Conservation (phyloP, 805 yeast genomes). For the Ogataea wickerhamii region DNA sequence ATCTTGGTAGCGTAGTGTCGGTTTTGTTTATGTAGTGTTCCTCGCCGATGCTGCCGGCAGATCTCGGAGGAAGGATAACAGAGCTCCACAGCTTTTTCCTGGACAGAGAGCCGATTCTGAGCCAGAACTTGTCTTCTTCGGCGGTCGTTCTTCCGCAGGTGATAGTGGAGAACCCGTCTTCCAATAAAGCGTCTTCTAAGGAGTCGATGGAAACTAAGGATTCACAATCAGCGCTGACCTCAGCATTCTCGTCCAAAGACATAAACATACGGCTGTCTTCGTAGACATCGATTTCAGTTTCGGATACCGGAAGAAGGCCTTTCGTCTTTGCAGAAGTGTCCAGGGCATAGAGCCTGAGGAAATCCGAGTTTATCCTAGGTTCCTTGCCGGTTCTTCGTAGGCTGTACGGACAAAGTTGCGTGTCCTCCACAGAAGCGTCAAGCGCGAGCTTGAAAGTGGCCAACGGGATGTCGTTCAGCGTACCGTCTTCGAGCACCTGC, state of each 20-base stretch:
- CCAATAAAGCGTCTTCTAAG: constrained; percentile 8
- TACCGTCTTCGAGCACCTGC: neutral
- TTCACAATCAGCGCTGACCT: constrained; percentile 11
- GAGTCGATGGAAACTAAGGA: constrained; percentile 11
- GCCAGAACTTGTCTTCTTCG: constrained; percentile 3
- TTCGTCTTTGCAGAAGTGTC: constrained; percentile 38
- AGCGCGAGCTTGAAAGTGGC: constrained; percentile 2
- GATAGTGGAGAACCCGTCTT: neutral
- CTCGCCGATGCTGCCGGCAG: constrained; percentile 27
- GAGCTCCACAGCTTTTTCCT: constrained; percentile 50
- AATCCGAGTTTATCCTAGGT: constrained; percentile 45
- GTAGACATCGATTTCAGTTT: constrained; percentile 35
- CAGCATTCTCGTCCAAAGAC: constrained; percentile 19
- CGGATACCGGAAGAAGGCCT: constrained; percentile 33
- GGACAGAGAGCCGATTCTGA: constrained; percentile 39
- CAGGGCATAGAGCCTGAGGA: constrained; percentile 46
- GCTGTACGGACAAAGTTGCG: constrained; percentile 4
- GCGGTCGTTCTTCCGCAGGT: neutral
- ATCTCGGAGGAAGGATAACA: constrained; percentile 49
- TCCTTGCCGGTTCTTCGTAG: constrained; percentile 34
- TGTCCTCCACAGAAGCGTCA: neutral
- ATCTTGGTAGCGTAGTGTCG: neutral
- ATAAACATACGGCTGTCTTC: constrained; percentile 13
- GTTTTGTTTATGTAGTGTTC: constrained; percentile 5
- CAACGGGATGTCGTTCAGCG: constrained; percentile 4